A percentile compares a stretch with the other conserved stretches of the same genome.
Evolutionary conservation across 805 yeast genomes (phyloP).

Genomic region (Pichia cephalocereana): DNA sequence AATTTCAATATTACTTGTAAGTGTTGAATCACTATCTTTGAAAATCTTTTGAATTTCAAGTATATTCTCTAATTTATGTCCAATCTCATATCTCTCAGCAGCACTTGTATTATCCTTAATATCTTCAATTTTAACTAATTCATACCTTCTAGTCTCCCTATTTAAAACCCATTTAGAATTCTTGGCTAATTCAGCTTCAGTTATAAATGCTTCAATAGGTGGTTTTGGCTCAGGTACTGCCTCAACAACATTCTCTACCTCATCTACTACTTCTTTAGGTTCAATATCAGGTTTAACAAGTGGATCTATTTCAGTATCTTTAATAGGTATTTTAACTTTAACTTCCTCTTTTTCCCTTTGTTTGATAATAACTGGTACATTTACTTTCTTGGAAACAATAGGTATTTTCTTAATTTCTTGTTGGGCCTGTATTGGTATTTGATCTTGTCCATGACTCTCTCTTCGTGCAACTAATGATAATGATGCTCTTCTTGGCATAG

Average conservation of each 20-base stretch:
- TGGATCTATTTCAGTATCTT: not conserved
- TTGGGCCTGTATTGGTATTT: too few species aligned
- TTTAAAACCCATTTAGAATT: conserved; percentile 9
- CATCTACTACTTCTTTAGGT: not conserved
- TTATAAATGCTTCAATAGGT: not conserved
- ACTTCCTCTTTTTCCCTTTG: conserved; percentile 1
- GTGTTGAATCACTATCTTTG: conserved; percentile 32
- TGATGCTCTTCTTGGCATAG: too few species aligned
- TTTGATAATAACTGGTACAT: too few species aligned
- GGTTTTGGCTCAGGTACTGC: too few species aligned
- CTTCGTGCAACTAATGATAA: too few species aligned
- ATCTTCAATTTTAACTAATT: conserved; percentile 2
- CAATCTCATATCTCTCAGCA: conserved; percentile 6
- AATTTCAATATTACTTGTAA: conserved; percentile 34
- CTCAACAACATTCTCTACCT: not conserved
- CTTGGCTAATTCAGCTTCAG: conserved; percentile 2
- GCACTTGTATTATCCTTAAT: conserved; percentile 3
- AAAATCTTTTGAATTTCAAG: conserved; percentile 23
- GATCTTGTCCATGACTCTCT: too few species aligned
- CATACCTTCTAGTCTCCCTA: conserved; percentile 1
- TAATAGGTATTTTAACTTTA: not conserved
- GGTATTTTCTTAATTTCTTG: too few species aligned
- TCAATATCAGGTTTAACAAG: not conserved
- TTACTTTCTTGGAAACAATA: too few species aligned
- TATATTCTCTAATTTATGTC: conserved; percentile 12